Base-by-base conservation (phyloP, 768 basidiomycete species). In the Psilocybe cyanescens region DNA sequence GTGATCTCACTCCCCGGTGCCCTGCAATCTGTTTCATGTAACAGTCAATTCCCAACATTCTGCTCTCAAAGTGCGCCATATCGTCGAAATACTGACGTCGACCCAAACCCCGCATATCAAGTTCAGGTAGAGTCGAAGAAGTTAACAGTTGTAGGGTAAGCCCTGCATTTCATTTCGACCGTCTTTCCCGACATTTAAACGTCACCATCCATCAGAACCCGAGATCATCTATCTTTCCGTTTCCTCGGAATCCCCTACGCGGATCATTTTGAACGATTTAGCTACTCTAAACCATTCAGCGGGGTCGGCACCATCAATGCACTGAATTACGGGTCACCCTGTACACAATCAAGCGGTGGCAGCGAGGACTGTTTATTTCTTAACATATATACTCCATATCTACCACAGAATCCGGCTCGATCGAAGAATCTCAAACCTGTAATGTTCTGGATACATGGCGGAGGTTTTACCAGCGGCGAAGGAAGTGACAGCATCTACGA, bases 191-290 rank as follows among this genome's bases (percentile, higher is more conserved):
- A 29, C 16, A 28, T 51, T 45, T 28, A 52, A 24, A 3, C 48
- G 4, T 50, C 14, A 7, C 44, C 28, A 4, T 50, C 17, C 9
- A 17, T 30, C 46, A 82, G 80, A 0, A 79, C 75, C 41, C 81
- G 82, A 28, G 82, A 83, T 65, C 77, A 78, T 33, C 69, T 78
- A 0, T 80, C 80, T 1, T 84, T 85, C 74, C 76, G 79, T 16
- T 84, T 86, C 74, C 68, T 82, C 9, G 83, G 83, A 8, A 80
- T 86, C 45, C 83, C 79, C 0, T 84, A 79, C 59, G 81, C 82
- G 3, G 71, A 81, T 58, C 77, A 77, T 1, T 76, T 78, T 8
- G 58, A 76, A 52, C 75, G 82, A 3, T 83, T 80, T 67, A 72
- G 74, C 14, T 80, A 84, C 67, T 81, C 83, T 48, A 60, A 68